Evolutionary conservation across 176 grass and related monocot genomes (phyloP), one percentile per base, ranked within the genome.

Genomic region (Aegilops speltoides): DNA sequence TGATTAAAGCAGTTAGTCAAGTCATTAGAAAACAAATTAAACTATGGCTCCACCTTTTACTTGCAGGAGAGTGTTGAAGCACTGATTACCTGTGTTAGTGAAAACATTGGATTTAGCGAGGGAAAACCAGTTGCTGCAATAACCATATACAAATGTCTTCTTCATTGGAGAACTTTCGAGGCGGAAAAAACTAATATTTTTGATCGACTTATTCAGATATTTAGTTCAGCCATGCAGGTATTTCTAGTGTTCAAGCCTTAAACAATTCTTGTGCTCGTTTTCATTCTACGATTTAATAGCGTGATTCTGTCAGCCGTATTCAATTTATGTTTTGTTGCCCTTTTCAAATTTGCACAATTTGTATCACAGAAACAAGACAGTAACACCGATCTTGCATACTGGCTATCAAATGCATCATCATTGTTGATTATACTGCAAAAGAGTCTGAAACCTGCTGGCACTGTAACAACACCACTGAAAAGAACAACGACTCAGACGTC

Each of bases 141-240:
- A 79, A 92, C 93, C 9, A 94, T 98, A 82, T 98, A 98, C 76
- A 98, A 98, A 93, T 98, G 91, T 37, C 88, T 98, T 87, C 91
- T 98, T 88, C 91, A 93, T 77, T 98, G 96, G 96, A 96, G 91
- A 57, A 92, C 83, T 48, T 96, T 98, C 88, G 93, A 98, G 81
- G 83, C 89, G 10, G 93, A 98, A 20, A 98, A 89, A 87, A 95
- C 96, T 77, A 94, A 86, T 94, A 77, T 98, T 84, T 98, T 96
- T 86, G 96, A 98, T 66, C 88, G 90, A 12, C 76, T 98, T 73
- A 92, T 95, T 82, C 91, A 94, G 84, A 96, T 98, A 79, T 94
- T 96, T 87, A 69, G 87, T 86, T 96, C 91, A 45, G 90, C 82
- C 15, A 95, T 96, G 86, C 86, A 98, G 93, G 96, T 98, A 90